These are phyloP conservation scores for Peronospora destructor DNA, from an alignment of 352 stramenopile species.

Conservation along the genomic window DNA sequence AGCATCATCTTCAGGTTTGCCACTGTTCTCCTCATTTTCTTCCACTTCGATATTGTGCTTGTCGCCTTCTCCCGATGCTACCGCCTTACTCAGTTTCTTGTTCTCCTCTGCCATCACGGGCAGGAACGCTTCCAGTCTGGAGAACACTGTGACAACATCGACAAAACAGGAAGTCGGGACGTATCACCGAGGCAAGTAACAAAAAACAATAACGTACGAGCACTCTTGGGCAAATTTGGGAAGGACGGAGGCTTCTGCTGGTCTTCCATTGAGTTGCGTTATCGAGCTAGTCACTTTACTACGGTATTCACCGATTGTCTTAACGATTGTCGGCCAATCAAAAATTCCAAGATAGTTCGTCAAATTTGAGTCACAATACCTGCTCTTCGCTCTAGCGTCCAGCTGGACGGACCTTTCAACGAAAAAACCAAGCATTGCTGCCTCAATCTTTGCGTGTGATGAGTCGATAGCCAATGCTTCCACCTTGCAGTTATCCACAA, in stretches of 20 bases:
- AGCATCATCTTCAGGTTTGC: conserved; percentile 13
- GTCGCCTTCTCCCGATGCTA: conserved; percentile 47
- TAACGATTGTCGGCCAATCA: background rate
- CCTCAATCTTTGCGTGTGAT: no score
- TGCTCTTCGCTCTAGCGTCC: no score
- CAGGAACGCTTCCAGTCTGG: conserved; percentile 67
- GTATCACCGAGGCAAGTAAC: background rate
- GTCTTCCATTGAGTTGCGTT: conserved; percentile 13
- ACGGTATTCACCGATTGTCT: background rate
- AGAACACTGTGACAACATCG: conserved; percentile 41
- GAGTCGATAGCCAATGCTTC: no score
- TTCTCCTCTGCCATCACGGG: conserved; percentile 70
- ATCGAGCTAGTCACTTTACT: background rate
- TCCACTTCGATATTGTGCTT: conserved; percentile 73
- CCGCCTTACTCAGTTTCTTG: conserved; percentile 58
- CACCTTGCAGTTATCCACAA: no score
- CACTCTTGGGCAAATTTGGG: conserved; percentile 51
- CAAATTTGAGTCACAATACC: no score
- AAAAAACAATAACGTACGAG: conserved; percentile 28
- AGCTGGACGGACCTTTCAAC: no score
- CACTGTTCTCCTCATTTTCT: conserved; percentile 26
- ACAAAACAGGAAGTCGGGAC: background rate
- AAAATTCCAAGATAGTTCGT: background rate
- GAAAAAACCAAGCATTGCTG: no score
- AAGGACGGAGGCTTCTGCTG: conserved; percentile 36